Evolutionary conservation across 306 rosid genomes (phyloP).

Genomic region (Calophaca sinica): DNA sequence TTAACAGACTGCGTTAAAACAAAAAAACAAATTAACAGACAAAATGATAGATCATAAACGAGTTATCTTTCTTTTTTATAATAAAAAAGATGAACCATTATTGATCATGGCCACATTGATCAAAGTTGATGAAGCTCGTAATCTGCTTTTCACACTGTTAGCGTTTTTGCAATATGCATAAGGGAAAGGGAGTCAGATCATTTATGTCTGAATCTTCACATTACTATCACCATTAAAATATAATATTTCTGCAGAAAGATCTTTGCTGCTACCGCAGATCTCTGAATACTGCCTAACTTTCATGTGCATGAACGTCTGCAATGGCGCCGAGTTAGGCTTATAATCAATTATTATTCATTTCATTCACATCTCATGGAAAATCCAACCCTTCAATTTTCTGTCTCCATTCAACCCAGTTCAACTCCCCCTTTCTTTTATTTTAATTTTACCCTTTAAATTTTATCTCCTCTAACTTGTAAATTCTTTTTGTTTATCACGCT

Average conservation of each 20-base stretch:
- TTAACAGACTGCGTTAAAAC: too few species aligned
- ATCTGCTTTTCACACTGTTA: background rate
- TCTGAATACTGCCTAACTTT: constrained; percentile 41
- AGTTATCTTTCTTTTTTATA: too few species aligned
- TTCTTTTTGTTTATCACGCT: background rate
- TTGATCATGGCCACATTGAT: too few species aligned
- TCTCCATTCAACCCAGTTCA: too few species aligned
- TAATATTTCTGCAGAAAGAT: constrained; percentile 24
- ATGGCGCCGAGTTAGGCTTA: constrained; percentile 50
- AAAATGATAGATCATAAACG: too few species aligned
- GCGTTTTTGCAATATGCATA: background rate
- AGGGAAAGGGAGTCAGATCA: too few species aligned
- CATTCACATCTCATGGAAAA: constrained; percentile 32
- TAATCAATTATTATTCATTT: constrained; percentile 24
- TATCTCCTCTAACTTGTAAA: too few species aligned
- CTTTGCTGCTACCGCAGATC: constrained; percentile 58
- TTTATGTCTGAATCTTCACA: constrained; percentile 33
- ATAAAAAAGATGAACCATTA: too few species aligned
- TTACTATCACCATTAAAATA: constrained; percentile 35
- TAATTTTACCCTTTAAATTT: too few species aligned
- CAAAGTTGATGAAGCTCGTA: background rate
- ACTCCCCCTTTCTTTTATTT: too few species aligned
- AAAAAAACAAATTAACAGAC: too few species aligned
- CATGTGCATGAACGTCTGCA: constrained; percentile 66
- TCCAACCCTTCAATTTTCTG: constrained; percentile 11